phyloP scores from a whole-genome alignment of 257 asterid species.

The Handroanthus guayacan region DNA sequence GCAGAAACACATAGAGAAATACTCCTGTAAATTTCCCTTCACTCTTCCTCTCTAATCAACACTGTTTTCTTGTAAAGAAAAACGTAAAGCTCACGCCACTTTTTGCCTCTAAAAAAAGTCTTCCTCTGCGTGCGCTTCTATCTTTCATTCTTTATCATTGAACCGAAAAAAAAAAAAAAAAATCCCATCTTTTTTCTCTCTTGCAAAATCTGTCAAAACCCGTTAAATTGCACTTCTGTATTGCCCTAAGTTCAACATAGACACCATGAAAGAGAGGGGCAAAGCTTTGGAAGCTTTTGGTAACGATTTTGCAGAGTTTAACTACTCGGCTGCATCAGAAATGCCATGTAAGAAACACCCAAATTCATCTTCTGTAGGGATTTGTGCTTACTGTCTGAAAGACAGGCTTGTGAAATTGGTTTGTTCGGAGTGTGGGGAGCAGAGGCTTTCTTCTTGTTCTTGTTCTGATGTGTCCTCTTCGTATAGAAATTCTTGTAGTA shows the following conservation, averaged over 20 bases:
- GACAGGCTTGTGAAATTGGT: conserved; percentile 74
- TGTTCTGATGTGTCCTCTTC: conserved; percentile 84
- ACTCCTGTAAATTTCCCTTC: conserved; percentile 45
- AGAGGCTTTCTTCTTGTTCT: conserved; percentile 82
- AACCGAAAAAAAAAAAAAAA: background rate
- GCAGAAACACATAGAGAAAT: conserved; percentile 31
- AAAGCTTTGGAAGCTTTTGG: conserved; percentile 52
- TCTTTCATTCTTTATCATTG: conserved; percentile 31
- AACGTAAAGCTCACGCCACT: conserved; percentile 80
- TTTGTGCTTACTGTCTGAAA: conserved; percentile 79
- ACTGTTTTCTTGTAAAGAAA: conserved; percentile 56
- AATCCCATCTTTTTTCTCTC: conserved; percentile 17
- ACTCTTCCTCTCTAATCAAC: conserved; percentile 54
- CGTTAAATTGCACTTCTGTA: background rate
- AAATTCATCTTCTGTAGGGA: conserved; percentile 62
- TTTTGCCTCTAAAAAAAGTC: conserved; percentile 40
- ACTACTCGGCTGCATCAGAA: conserved; percentile 60
- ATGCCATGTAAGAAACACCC: conserved; percentile 86
- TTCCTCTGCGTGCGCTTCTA: conserved; percentile 31
- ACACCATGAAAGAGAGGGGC: conserved; percentile 68
- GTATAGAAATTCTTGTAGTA: conserved; percentile 64
- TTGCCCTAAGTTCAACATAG: background rate
- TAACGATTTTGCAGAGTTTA: conserved; percentile 51
- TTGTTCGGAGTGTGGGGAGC: conserved; percentile 95
- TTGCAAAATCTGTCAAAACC: background rate